phyloP scores from a whole-genome alignment of 768 basidiomycete species.

The Phaffia tasmanica region DNA sequence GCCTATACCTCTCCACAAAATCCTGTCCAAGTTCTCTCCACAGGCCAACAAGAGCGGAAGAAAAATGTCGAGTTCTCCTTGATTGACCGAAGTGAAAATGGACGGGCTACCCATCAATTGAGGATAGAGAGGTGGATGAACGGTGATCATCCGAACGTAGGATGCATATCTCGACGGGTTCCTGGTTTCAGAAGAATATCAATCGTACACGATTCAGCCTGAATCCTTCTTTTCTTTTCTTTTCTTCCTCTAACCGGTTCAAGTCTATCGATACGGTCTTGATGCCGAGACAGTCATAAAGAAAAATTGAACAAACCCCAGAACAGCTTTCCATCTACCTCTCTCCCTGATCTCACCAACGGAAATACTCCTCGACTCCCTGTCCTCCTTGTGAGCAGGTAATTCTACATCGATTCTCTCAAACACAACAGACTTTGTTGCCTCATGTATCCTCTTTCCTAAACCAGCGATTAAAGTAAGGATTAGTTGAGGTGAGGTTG shows the following conservation, averaged over 20 bases:
- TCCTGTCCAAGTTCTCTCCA: neutral
- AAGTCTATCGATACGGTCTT: neutral
- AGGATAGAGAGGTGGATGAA: constrained; percentile 10
- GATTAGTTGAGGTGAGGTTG: too few relatives aligned
- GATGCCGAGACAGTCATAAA: neutral
- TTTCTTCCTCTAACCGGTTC: neutral
- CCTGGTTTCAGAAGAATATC: neutral
- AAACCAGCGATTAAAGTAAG: too few relatives aligned
- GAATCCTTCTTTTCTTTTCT: neutral
- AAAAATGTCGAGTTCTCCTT: constrained; percentile 19
- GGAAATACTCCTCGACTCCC: too few relatives aligned
- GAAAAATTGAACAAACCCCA: neutral
- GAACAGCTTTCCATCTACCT: neutral
- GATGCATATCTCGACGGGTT: constrained; percentile 15
- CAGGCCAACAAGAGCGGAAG: constrained; percentile 13
- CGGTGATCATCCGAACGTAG: neutral
- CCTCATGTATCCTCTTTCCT: too few relatives aligned
- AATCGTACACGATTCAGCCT: neutral
- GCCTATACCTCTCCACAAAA: constrained; percentile 17
- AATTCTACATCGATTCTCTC: too few relatives aligned
- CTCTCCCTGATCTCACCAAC: constrained; percentile 3
- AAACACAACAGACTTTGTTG: too few relatives aligned
- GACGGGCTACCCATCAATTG: neutral
- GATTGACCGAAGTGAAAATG: neutral
- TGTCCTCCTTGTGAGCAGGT: too few relatives aligned